Conservation (phyloP, 1,284 basidiomycete species). For the Apiotrichum porosum region DNA sequence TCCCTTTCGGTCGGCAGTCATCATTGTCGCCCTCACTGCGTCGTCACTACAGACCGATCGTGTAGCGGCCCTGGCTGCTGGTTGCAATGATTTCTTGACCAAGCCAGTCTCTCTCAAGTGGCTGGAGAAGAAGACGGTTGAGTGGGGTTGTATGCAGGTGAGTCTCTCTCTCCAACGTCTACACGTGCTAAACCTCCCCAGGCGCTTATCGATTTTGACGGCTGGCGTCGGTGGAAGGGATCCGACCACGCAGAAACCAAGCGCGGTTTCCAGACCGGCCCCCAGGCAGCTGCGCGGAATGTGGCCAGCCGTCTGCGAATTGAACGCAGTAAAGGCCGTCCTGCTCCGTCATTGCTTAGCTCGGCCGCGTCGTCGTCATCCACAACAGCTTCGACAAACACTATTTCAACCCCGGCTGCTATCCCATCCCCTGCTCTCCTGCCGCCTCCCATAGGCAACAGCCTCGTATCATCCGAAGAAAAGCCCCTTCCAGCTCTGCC, state of each 20-base stretch:
- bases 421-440: too few species aligned
- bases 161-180: slow-evolving; percentile 7
- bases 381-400: background rate
- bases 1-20: slow-evolving; percentile 87
- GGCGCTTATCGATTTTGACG: slow-evolving; percentile 50
- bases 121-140: slow-evolving; percentile 97
- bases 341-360: background rate
- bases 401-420: too few species aligned
- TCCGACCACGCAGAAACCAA: slow-evolving; percentile 40
- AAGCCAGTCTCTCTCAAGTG: slow-evolving; percentile 93
- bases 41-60: slow-evolving; percentile 89
- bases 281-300: slow-evolving; percentile 39
- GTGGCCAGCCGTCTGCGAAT: slow-evolving; percentile 40
- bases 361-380: background rate
- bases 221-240: slow-evolving; percentile 47
- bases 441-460: too few species aligned
- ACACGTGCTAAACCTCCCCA: too few species aligned
- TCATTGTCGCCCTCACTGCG: slow-evolving; percentile 96
- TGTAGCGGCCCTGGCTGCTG: slow-evolving; percentile 90
- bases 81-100: slow-evolving; percentile 98
- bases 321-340: slow-evolving; percentile 28
- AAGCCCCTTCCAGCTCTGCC: slow-evolving; percentile 23
- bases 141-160: slow-evolving; percentile 69
- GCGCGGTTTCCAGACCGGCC: slow-evolving; percentile 38
- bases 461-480: slow-evolving; percentile 1